phyloP scores from a whole-genome alignment of 2,329 filamentous ascomycete species.

The Catunica adiposa region DNA sequence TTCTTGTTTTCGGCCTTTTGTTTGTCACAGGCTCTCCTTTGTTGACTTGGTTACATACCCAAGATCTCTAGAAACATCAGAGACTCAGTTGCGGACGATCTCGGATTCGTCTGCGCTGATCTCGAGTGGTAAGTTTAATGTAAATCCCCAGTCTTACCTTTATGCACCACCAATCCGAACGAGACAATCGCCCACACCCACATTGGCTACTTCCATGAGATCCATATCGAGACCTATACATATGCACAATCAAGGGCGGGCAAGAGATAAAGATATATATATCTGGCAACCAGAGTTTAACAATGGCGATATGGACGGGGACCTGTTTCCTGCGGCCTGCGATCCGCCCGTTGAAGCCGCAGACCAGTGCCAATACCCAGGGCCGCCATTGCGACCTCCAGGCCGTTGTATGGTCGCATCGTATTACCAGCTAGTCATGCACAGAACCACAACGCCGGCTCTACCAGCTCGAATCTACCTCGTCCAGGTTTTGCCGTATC shows the following conservation, averaged over 20 bases:
- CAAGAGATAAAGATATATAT: too few species aligned
- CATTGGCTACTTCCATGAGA: not conserved
- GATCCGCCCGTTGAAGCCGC: too few species aligned
- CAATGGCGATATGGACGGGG: too few species aligned
- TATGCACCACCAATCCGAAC: not conserved
- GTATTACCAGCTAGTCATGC: not conserved
- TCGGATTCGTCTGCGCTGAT: slow-evolving; percentile 45
- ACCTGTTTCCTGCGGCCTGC: too few species aligned
- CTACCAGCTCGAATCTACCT: not conserved
- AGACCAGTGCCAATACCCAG: not conserved
- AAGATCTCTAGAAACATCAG: slow-evolving; percentile 16
- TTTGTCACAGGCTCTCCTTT: not conserved
- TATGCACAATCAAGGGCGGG: not conserved
- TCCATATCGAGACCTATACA: not conserved
- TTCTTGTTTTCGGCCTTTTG: not conserved
- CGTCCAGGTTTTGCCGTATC: not conserved
- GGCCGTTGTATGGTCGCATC: not conserved
- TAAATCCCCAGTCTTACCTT: not conserved
- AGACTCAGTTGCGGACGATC: slow-evolving; percentile 46
- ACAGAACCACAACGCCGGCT: not conserved
- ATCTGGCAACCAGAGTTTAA: too few species aligned
- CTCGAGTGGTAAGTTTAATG: slow-evolving; percentile 34
- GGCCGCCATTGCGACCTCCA: not conserved
- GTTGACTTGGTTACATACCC: not conserved
- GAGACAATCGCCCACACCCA: not conserved